Conservation (phyloP, 83 land plant species). For the Diphasiastrum complanatum region DNA sequence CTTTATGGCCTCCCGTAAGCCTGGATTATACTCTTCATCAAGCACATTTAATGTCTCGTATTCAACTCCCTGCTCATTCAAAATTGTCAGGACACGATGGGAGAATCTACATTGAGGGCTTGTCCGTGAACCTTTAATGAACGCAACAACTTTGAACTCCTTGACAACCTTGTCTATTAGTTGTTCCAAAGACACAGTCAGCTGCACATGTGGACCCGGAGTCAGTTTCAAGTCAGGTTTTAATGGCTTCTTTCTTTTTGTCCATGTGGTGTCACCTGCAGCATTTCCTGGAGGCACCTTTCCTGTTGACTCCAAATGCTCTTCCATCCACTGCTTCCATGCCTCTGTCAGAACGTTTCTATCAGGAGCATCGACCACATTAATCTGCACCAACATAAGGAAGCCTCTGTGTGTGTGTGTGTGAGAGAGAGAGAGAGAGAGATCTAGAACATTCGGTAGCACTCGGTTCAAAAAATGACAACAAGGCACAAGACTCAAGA, state of each 20-base stretch:
- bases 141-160: conserved; percentile 75
- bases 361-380: conserved; percentile 55
- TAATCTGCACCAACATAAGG: conserved; percentile 37
- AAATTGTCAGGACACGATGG: conserved; percentile 75
- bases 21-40: conserved; percentile 82
- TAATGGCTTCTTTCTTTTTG: conserved; percentile 32
- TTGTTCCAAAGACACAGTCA: conserved; percentile 67
- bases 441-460: too few species aligned
- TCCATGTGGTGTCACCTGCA: conserved; percentile 73
- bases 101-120: conserved; percentile 95
- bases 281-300: conserved; percentile 83
- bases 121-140: conserved; percentile 91
- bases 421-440: too few species aligned
- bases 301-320: conserved; percentile 60
- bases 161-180: conserved; percentile 80
- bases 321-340: conserved; percentile 96
- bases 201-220: conserved; percentile 61
- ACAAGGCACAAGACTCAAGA: too few species aligned
- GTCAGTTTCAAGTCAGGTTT: conserved; percentile 74
- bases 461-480: too few species aligned
- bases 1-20: conserved; percentile 74
- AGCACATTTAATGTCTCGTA: conserved; percentile 79
- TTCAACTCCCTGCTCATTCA: conserved; percentile 69
- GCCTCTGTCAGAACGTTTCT: conserved; percentile 57
- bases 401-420: too few species aligned